Conservation (phyloP, 345 rosid genomes). For the Trapa bicornis region DNA sequence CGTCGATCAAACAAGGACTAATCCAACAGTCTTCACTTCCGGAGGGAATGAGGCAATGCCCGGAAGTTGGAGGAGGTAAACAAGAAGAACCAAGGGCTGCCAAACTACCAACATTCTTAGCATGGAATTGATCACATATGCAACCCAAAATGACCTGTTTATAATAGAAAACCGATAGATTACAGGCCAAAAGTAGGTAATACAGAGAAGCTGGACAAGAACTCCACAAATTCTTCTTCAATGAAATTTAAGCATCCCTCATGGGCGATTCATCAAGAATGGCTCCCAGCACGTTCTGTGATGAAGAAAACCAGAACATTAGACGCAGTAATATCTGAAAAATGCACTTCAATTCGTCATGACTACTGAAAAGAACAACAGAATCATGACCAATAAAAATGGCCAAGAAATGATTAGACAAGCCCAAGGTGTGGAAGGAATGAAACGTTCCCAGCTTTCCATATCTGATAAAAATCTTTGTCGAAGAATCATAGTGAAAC, state of each 20-base stretch:
- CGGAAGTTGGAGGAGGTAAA: not conserved
- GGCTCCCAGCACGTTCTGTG: conserved; percentile 80
- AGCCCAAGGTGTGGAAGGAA: not conserved
- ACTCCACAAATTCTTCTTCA: too few relatives aligned
- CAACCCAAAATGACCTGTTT: not conserved
- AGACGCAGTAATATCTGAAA: too few relatives aligned
- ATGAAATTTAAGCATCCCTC: conserved; percentile 33
- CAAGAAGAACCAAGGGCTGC: too few relatives aligned
- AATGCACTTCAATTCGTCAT: too few relatives aligned
- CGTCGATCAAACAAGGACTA: not conserved
- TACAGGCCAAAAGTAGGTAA: too few relatives aligned
- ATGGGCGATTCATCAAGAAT: conserved; percentile 13
- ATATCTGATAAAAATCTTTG: not conserved
- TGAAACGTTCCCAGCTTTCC: not conserved
- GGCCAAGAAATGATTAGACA: not conserved
- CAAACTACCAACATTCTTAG: not conserved
- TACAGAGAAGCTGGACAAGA: too few relatives aligned
- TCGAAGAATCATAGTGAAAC: not conserved
- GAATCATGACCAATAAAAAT: not conserved
- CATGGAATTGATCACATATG: not conserved
- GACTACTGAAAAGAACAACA: not conserved
- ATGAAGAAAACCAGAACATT: not conserved
- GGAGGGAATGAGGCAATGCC: too few relatives aligned
- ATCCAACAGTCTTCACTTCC: not conserved
- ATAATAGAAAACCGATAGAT: not conserved